Conservation (phyloP, 495 filamentous ascomycete species). For the Copromyces sp. region DNA sequence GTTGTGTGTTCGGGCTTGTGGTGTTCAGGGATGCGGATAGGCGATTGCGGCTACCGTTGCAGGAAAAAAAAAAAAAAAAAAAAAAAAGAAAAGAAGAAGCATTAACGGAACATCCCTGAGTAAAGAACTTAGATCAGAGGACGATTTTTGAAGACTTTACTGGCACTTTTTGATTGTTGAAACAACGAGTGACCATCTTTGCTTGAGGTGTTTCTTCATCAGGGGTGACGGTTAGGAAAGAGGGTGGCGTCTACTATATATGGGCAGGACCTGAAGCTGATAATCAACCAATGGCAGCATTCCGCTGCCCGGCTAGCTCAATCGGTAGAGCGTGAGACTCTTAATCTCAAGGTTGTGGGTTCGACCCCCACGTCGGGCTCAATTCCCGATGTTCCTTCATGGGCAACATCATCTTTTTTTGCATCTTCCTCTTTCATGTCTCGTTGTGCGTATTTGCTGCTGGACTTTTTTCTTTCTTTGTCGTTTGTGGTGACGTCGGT, state of each 20-base stretch:
- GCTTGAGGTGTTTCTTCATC: neutral
- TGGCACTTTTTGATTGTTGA: neutral
- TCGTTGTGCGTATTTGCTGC: neutral
- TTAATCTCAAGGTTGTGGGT: constrained; percentile 32
- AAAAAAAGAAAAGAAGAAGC: too few relatives aligned
- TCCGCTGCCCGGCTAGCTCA: constrained; percentile 45
- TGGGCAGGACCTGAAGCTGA: too few relatives aligned
- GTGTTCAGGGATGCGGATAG: neutral
- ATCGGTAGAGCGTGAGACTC: constrained; percentile 69
- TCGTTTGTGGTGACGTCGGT: neutral
- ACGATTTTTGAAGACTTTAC: neutral
- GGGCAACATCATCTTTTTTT: neutral
- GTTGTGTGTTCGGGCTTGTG: neutral
- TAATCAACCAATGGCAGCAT: neutral
- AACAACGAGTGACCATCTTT: neutral
- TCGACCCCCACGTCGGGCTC: neutral
- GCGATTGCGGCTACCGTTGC: neutral
- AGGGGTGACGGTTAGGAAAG: too few relatives aligned
- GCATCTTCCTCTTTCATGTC: neutral
- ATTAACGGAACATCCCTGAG: neutral
- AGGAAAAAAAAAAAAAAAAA: neutral
- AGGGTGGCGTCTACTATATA: neutral
- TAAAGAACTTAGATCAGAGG: neutral
- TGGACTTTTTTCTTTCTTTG: neutral
- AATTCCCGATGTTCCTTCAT: neutral